Evolutionary conservation across 2,329 filamentous ascomycete species (phyloP), one percentile per base, ranked within the genome.

Genomic region (Achaetomium macrosporum): DNA sequence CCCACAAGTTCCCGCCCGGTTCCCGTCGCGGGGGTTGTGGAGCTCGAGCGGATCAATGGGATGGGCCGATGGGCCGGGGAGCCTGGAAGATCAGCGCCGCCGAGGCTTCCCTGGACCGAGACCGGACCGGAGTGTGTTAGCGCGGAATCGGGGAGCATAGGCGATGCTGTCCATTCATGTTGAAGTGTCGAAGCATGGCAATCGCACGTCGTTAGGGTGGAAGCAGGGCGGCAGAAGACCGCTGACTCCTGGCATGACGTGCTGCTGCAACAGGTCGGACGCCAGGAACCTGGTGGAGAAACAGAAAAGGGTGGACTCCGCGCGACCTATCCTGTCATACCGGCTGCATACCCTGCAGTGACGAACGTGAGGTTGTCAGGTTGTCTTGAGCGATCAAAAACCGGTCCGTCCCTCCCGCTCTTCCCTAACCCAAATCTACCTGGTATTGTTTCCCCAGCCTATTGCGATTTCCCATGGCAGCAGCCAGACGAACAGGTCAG

Each of bases 381-480:
- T n/a, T n/a, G 35, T 40, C 12, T 17, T 16, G 16, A 31, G 30
- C 45, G 35, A 17, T 43, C 39, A 35, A 43, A 31, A 41, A 35
- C 42, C 42, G 40, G 51, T 31, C 53, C 48, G 48, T 45, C 35
- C 44, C 53, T 48, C 40, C 48, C 48, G 48, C 41, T 43, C 47
- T 44, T 43, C 25, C 33, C 36, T 37, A 31, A 25, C 42, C 35
- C 36, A 16, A 12, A 33, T 17, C 49, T 29, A 17, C n/a, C n/a
- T n/a, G n/a, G n/a, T n/a, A n/a, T n/a, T n/a, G 17, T 17, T 37
- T 17, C 10, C 29, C n/a, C 29, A 35, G 37, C 9, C 37, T 36
- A 46, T 42, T 39, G 44, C 48, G 37, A 45, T 47, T 44, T 52
- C 47, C 52, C 43, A 60, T 60, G 58, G 56, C 57, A 7, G 55